phyloP scores from a whole-genome alignment of 1,139 yeast species.

The Nematodospora anomalae region DNA sequence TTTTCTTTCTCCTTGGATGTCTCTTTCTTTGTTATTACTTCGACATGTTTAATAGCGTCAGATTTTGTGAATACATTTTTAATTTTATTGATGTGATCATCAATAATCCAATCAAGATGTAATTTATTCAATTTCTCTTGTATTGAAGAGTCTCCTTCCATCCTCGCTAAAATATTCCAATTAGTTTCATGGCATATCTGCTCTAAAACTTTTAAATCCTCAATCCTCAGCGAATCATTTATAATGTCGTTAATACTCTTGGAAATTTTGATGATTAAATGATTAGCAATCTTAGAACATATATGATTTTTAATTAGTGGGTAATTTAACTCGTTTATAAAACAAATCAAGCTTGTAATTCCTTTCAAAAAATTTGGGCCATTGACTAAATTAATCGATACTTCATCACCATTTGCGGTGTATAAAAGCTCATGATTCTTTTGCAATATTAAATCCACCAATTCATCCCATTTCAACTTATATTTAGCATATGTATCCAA shows the following conservation, averaged over 20 bases:
- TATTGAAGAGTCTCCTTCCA: slow-evolving; percentile 16
- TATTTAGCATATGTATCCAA: slow-evolving; percentile 11
- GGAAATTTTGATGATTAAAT: slow-evolving; percentile 31
- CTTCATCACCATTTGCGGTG: slow-evolving; percentile 15
- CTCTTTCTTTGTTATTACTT: slow-evolving; percentile 5
- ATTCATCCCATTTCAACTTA: slow-evolving; percentile 15
- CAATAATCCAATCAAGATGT: slow-evolving; percentile 32
- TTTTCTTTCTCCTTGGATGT: slow-evolving; percentile 1
- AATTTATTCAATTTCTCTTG: slow-evolving; percentile 27
- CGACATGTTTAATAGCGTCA: not conserved
- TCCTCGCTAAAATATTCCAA: slow-evolving; percentile 31
- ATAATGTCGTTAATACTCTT: slow-evolving; percentile 28
- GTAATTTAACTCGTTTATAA: slow-evolving; percentile 28
- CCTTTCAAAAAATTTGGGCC: not conserved
- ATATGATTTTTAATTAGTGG: slow-evolving; percentile 27
- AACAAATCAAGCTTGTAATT: slow-evolving; percentile 25
- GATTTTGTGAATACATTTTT: slow-evolving; percentile 18
- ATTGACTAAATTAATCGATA: slow-evolving; percentile 2
- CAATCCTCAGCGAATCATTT: slow-evolving; percentile 19
- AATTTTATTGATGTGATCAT: slow-evolving; percentile 26
- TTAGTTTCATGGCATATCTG: slow-evolving; percentile 22
- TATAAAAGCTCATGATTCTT: slow-evolving; percentile 14
- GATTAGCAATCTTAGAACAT: slow-evolving; percentile 31
- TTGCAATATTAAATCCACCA: slow-evolving; percentile 12
- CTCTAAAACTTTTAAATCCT: slow-evolving; percentile 25